A percentile compares a stretch with the other conserved stretches of the same genome.
Conservation (phyloP, 2,329 filamentous ascomycete species). For the Ceratocystis albifundus region DNA sequence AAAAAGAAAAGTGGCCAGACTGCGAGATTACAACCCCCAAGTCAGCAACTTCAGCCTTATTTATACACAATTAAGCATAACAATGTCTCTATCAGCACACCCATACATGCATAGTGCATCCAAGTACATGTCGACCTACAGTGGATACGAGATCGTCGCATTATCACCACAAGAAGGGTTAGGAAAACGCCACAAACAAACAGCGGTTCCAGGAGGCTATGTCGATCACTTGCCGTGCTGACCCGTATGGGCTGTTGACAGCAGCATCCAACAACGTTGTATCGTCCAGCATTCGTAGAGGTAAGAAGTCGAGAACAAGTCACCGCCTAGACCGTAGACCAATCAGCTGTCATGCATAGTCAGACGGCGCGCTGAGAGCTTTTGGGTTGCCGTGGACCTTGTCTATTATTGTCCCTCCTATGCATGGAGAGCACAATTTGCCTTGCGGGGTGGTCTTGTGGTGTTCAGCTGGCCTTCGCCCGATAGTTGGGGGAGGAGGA, state of each 20-base stretch:
- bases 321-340: not conserved
- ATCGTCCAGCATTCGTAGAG: too few relatives aligned
- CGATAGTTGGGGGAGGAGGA: not conserved
- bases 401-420: not conserved
- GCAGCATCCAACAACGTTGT: not conserved
- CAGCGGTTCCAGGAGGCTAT: not conserved
- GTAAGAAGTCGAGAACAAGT: not conserved
- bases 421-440: not conserved
- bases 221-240: not conserved
- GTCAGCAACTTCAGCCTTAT: not conserved
- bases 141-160: constrained; percentile 5
- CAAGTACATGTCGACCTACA: not conserved
- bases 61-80: constrained; percentile 4
- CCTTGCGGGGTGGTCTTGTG: not conserved
- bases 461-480: not conserved
- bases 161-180: not conserved
- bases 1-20: not conserved
- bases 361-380: not conserved
- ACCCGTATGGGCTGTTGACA: not conserved
- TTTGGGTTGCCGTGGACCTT: not conserved
- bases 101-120: constrained; percentile 6
- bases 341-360: not conserved
- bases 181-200: not conserved
- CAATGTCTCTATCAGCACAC: not conserved
- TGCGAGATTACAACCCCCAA: not conserved